Evolutionary conservation across 2,329 filamentous ascomycete genomes (phyloP).

Genomic region (Stemphylium lycopersici): DNA sequence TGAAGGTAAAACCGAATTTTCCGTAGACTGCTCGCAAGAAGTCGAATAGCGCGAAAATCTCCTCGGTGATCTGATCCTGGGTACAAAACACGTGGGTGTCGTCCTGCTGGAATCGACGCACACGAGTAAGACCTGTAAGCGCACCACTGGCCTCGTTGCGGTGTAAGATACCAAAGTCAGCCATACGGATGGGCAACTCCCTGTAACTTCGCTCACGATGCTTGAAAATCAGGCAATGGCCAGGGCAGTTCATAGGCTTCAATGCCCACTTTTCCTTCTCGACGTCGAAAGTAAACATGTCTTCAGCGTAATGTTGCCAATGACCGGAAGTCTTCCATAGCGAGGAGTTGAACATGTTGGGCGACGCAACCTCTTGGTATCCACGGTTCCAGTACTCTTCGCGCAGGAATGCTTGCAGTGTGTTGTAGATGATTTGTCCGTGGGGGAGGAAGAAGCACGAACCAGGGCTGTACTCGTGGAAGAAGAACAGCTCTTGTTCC

Average conservation of each 20-base stretch:
- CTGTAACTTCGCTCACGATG: conserved; percentile 85
- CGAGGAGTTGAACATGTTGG: conserved; percentile 93
- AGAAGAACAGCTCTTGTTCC: conserved; percentile 98
- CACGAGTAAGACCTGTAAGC: conserved; percentile 86
- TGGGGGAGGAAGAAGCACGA: conserved; percentile 92
- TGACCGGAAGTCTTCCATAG: conserved; percentile 96
- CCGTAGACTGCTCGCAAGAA: conserved; percentile 83
- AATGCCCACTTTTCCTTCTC: conserved; percentile 86
- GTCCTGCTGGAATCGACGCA: conserved; percentile 93
- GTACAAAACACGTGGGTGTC: conserved; percentile 96
- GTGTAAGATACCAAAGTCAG: conserved; percentile 95
- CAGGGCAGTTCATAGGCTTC: conserved; percentile 99
- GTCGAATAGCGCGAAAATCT: conserved; percentile 85
- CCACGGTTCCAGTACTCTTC: conserved; percentile 91
- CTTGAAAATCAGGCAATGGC: conserved; percentile 86
- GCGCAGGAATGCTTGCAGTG: conserved; percentile 79
- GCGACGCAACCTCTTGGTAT: conserved; percentile 93
- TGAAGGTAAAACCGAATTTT: conserved; percentile 87
- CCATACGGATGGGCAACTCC: conserved; percentile 88
- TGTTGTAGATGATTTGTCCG: conserved; percentile 92
- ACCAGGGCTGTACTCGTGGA: conserved; percentile 90
- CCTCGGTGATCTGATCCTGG: conserved; percentile 74
- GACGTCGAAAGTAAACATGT: conserved; percentile 87
- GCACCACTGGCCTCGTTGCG: conserved; percentile 95
- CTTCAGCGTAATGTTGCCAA: conserved; percentile 89